Evolutionary conservation across 1,284 basidiomycete species (phyloP).

Genomic region (Cutaneotrichosporon sp.): DNA sequence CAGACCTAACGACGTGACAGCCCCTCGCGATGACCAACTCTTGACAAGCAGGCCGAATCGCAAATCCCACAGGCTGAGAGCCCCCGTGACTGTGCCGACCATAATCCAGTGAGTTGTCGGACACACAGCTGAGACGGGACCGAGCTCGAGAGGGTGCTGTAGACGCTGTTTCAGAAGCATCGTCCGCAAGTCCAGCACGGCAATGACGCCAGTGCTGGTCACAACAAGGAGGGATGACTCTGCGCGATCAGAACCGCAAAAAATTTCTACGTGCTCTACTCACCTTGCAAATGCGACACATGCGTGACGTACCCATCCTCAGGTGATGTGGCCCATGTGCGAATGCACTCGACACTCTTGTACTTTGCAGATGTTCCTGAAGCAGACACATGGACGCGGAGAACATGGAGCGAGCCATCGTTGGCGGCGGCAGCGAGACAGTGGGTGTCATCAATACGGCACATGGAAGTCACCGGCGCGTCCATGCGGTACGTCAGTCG

Average conservation of each 20-base stretch:
- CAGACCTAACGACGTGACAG: slow-evolving; percentile 55
- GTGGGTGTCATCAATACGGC: slow-evolving; percentile 74
- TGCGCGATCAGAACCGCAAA: slow-evolving; percentile 26
- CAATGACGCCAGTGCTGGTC: slow-evolving; percentile 73
- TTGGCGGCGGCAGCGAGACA: slow-evolving; percentile 84
- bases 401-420: slow-evolving; percentile 77
- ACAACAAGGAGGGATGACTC: slow-evolving; percentile 63
- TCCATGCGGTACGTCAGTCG: slow-evolving; percentile 48
- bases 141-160: slow-evolving; percentile 78
- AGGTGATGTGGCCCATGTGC: slow-evolving; percentile 27
- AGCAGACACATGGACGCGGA: slow-evolving; percentile 67
- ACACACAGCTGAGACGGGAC: slow-evolving; percentile 78
- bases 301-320: slow-evolving; percentile 32
- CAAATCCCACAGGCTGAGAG: slow-evolving; percentile 85
- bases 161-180: slow-evolving; percentile 72
- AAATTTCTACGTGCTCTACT: too few species aligned
- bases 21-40: slow-evolving; percentile 71
- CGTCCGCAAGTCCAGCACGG: slow-evolving; percentile 76
- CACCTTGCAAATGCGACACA: slow-evolving; percentile 35
- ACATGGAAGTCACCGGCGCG: slow-evolving; percentile 71
- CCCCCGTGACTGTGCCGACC: slow-evolving; percentile 77
- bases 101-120: slow-evolving; percentile 78
- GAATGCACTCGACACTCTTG: slow-evolving; percentile 63
- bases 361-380: slow-evolving; percentile 68
- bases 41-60: slow-evolving; percentile 85